Conservation (phyloP, 139 green algal genomes). For the Micromonas pusilla region DNA sequence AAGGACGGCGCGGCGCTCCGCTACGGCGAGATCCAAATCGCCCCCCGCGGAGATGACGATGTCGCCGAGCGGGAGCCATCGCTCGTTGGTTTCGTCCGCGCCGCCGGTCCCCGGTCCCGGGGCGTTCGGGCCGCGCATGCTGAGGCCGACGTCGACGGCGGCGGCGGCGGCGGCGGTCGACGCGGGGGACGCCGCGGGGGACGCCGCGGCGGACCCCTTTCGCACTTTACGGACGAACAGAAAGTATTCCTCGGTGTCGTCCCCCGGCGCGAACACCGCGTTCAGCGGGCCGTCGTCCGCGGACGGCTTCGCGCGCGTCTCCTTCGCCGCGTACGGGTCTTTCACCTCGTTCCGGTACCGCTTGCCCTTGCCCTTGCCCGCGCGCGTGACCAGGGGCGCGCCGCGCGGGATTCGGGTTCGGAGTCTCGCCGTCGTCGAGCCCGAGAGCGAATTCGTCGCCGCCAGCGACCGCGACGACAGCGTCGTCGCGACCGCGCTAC, state of each 20-base stretch:
- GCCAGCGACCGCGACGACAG: background rate
- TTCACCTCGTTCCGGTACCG: background rate
- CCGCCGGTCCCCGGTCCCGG: background rate
- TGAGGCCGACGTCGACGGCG: background rate
- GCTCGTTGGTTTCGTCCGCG: background rate
- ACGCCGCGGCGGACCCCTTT: background rate
- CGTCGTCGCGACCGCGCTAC: background rate
- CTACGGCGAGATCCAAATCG: background rate
- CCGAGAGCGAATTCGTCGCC: background rate
- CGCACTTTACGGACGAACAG: background rate
- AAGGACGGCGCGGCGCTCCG: background rate
- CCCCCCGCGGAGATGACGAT: background rate
- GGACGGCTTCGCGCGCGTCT: background rate
- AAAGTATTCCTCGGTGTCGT: background rate
- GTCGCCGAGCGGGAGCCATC: conserved; percentile 12
- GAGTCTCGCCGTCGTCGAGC: background rate
- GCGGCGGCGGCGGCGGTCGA: background rate
- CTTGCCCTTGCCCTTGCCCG: conserved; percentile 9
- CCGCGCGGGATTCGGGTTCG: background rate
- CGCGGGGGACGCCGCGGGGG: background rate
- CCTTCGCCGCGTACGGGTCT: background rate
- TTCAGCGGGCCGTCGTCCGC: background rate
- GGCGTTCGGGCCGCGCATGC: background rate
- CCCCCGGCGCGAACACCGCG: background rate
- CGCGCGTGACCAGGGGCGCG: background rate